Conservation (phyloP, 1,284 basidiomycete species). For the Austropuccinia psidii region DNA sequence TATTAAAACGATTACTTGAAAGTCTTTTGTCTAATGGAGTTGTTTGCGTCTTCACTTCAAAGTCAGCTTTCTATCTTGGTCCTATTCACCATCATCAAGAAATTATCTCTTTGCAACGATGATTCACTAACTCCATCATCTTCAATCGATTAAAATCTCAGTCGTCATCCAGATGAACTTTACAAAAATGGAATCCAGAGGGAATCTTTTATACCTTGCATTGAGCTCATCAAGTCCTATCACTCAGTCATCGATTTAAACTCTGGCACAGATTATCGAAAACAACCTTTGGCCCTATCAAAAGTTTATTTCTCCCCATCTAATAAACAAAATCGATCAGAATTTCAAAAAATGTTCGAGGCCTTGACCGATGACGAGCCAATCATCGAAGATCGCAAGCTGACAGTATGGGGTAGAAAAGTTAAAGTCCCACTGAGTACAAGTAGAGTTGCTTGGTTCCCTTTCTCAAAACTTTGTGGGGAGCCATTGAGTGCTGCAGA, state of each 20-base stretch:
- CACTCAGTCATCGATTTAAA: conserved; percentile 85
- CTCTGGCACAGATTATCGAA: conserved; percentile 90
- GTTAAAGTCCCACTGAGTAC: conserved; percentile 50
- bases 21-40: conserved; percentile 77
- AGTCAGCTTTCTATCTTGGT: too few relatives aligned
- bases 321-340: conserved; percentile 57
- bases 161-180: conserved; percentile 91
- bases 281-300: conserved; percentile 76
- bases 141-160: too few relatives aligned
- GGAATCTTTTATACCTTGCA: conserved; percentile 89
- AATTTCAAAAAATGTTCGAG: conserved; percentile 73
- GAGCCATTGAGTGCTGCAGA: conserved; percentile 85
- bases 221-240: conserved; percentile 78
- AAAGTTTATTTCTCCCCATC: conserved; percentile 85
- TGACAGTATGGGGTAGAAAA: conserved; percentile 81
- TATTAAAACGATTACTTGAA: conserved; percentile 80
- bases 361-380: conserved; percentile 59
- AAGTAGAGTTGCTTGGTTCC: conserved; percentile 68
- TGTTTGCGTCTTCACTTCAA: conserved; percentile 90
- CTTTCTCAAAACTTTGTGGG: conserved; percentile 80
- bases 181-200: conserved; percentile 99
- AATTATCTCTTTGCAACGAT: too few relatives aligned
- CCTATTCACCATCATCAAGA: neutral
- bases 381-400: conserved; percentile 59
- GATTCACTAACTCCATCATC: neutral